A percentile compares a stretch with the other conserved stretches of the same genome.
These are phyloP conservation scores for Quercus lobata DNA, from an alignment of 331 rosid genomes.

Conservation along the genomic window DNA sequence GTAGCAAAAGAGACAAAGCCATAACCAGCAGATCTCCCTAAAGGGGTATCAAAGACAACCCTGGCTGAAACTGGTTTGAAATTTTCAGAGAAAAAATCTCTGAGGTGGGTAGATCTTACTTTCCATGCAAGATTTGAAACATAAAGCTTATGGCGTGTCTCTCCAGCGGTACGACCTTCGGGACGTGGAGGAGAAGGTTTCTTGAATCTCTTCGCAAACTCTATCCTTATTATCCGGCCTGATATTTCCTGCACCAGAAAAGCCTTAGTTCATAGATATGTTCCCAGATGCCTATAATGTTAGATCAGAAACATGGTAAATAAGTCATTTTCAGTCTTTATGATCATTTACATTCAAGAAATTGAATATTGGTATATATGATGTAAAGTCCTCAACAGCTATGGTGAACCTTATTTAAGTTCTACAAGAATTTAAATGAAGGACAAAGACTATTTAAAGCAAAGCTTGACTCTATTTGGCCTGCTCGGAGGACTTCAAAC, in stretches of 20 bases:
- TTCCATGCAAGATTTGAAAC: conserved; percentile 83
- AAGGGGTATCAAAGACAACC: conserved; percentile 69
- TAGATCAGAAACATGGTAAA: conserved; percentile 11
- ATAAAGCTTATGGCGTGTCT: conserved; percentile 60
- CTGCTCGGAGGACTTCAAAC: neutral
- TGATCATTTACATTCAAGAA: conserved; percentile 1
- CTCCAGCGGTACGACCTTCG: conserved; percentile 37
- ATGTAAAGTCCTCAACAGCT: neutral
- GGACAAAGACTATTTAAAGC: neutral
- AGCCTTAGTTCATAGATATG: conserved; percentile 14
- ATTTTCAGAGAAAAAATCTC: conserved; percentile 56
- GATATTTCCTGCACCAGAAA: conserved; percentile 57
- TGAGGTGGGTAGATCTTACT: conserved; percentile 71
- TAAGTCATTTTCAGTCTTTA: conserved; percentile 9
- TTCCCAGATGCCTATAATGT: conserved; percentile 3
- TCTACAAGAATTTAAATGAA: neutral
- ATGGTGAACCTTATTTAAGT: neutral
- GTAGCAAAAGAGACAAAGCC: conserved; percentile 80
- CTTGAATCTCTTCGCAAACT: conserved; percentile 65
- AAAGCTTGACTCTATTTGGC: neutral
- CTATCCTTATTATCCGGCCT: conserved; percentile 64
- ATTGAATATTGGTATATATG: neutral
- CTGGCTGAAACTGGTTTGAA: conserved; percentile 79
- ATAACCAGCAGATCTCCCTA: conserved; percentile 70
- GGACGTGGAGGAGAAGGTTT: conserved; percentile 64